Evolutionary conservation across 495 filamentous ascomycete genomes (phyloP).

Genomic region (Penicillium alfredii): DNA sequence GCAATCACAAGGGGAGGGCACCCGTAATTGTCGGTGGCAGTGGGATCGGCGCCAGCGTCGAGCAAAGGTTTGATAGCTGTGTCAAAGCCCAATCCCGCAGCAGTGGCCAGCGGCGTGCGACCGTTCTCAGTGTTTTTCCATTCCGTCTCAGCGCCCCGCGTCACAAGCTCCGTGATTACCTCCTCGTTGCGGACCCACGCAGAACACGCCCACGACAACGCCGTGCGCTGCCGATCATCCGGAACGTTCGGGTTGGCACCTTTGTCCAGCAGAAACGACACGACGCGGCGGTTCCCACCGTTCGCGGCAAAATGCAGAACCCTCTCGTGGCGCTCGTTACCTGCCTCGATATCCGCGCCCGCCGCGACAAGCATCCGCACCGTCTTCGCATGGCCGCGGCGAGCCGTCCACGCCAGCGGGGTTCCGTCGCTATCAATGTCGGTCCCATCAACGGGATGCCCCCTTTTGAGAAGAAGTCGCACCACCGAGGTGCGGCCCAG

Average conservation of each 20-base stretch:
- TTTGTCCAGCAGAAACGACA: constrained; percentile 2
- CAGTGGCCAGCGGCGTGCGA: constrained; percentile 1
- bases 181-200: neutral
- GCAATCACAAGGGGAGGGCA: constrained; percentile 3
- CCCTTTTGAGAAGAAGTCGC: constrained; percentile 1
- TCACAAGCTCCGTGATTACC: constrained; percentile 1
- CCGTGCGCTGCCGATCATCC: neutral
- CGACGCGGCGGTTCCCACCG: neutral
- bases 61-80: neutral
- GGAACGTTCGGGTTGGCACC: constrained; percentile 1
- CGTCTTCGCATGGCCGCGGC: neutral
- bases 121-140: neutral
- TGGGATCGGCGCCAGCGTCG: constrained; percentile 2
- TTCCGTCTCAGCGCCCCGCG: neutral
- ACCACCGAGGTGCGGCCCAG: neutral
- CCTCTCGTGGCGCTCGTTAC: neutral
- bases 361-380: constrained; percentile 1
- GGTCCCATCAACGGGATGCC: neutral
- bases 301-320: constrained; percentile 4
- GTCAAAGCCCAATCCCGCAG: neutral
- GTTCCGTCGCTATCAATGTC: neutral
- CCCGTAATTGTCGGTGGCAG: neutral
- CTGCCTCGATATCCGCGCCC: constrained; percentile 2
- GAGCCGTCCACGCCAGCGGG: constrained; percentile 4
- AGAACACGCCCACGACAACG: constrained; percentile 2